These are phyloP conservation scores for Globisporangium middletonii DNA, from an alignment of 352 stramenopile genomes.

Conservation along the genomic window DNA sequence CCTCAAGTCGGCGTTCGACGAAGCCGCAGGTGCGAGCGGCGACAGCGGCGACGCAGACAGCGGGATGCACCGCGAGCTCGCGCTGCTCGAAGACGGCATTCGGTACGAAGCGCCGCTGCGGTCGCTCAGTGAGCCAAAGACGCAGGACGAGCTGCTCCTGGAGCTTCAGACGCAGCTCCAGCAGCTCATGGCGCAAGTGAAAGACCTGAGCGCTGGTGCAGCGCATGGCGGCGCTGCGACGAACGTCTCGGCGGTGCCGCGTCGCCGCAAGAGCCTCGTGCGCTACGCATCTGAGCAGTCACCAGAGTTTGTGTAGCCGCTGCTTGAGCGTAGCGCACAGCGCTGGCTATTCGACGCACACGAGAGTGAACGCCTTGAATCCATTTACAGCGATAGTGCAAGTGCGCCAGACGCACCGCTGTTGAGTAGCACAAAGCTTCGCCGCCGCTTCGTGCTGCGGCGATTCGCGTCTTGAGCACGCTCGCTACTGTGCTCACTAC, in stretches of 20 bases:
- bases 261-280: conserved; percentile 9
- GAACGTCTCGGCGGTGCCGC: background rate
- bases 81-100: conserved; percentile 12
- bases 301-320: conserved; percentile 2
- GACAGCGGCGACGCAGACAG: background rate
- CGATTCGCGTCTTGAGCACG: too few relatives aligned
- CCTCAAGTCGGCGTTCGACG: conserved; percentile 16
- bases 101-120: conserved; percentile 11
- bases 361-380: background rate
- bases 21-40: background rate
- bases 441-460: too few relatives aligned
- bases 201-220: conserved; percentile 1
- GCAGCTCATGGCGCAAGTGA: conserved; percentile 9
- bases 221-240: background rate
- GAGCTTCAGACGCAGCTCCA: conserved; percentile 15
- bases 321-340: too few relatives aligned
- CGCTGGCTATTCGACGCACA: background rate
- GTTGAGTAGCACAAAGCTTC: too few relatives aligned
- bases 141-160: conserved; percentile 8
- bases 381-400: too few relatives aligned
- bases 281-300: conserved; percentile 7
- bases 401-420: too few relatives aligned
- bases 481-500: background rate
- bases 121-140: conserved; percentile 3
- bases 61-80: conserved; percentile 2